Conservation (phyloP, 306 rosid genomes). For the Delonix regia region DNA sequence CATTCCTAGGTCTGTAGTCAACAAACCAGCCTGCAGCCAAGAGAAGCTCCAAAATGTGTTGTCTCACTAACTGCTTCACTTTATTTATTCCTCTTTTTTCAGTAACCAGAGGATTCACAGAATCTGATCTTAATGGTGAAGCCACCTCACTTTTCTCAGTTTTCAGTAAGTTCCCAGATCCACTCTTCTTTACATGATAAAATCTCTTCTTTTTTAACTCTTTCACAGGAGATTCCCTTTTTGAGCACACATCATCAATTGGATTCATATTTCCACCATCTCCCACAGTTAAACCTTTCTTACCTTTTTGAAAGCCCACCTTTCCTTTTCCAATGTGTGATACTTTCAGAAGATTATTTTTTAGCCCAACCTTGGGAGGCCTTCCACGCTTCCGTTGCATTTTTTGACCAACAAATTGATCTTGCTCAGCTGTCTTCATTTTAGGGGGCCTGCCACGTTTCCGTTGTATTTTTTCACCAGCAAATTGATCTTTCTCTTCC, state of each 20-base stretch:
- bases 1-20: constrained; percentile 55
- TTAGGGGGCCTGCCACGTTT: constrained; percentile 2
- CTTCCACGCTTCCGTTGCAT: not conserved
- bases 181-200: constrained; percentile 24
- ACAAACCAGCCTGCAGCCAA: constrained; percentile 69
- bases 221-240: not conserved
- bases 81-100: constrained; percentile 2
- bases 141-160: constrained; percentile 33
- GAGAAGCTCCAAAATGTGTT: constrained; percentile 48
- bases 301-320: constrained; percentile 4
- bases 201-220: not conserved
- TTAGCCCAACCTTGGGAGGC: constrained; percentile 14
- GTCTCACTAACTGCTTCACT: constrained; percentile 48
- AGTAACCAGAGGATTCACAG: not conserved
- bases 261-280: not conserved
- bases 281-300: not conserved
- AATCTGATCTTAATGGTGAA: constrained; percentile 16
- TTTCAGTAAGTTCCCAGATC: constrained; percentile 25
- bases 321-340: not conserved
- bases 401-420: not conserved
- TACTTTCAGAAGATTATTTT: not conserved
- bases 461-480: not conserved
- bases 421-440: not conserved
- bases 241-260: not conserved
- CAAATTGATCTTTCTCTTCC: not conserved